Base-by-base conservation (phyloP, 2,329 filamentous ascomycete genomes). In the Diaporthe citriasiana region DNA sequence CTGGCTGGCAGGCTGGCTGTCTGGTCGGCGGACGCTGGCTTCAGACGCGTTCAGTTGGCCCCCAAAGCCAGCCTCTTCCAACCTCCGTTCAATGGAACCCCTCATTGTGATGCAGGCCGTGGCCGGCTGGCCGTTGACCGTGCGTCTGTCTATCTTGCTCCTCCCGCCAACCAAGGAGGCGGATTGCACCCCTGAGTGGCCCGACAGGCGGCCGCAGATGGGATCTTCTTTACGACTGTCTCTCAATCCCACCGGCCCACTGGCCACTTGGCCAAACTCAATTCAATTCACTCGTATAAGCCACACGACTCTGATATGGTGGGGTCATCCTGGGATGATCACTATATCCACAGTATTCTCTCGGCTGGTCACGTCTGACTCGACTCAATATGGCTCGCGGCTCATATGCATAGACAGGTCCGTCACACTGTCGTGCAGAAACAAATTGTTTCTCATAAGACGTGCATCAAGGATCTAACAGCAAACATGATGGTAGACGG, bases 291-390 rank as follows among this genome's bases (percentile, higher is more conserved):
- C 40, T 63, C 59, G 40, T 47, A 33, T n/a, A 47, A 47, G 59
- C 59, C 59, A 53, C 63, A 40, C 63, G 63, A 25, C n/a, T 40
- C 9, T 53, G 33, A 1, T 38, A 19, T 59, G 53, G 35, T 30
- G 71, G 60, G 59, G 33, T 60, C 15, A 70, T 70, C 63, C 71
- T 42, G 30, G 71, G 30, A 9, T 53, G 47, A 25, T 53, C 63
- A 53, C 53, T 38, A 27, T 53, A 68, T 27, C 47, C 19, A 15
- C 38, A 47, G 3, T 22, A 33, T 51, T 13, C 19, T 57, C 50
- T 33, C 12, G 10, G 50, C 19, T 17, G 30, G 27, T n/a, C 30
- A 35, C 25, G 33, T 40, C 27, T 56, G 56, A 70, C 33, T 50
- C 40, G 42, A 22, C 27, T 47, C 38, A n/a, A 51, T 27, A 17